Percentiles rank a stretch among this genome's conserved stretches.
Evolutionary conservation across 441 rosid genomes (phyloP).

Genomic region (Erysimum pusillum): DNA sequence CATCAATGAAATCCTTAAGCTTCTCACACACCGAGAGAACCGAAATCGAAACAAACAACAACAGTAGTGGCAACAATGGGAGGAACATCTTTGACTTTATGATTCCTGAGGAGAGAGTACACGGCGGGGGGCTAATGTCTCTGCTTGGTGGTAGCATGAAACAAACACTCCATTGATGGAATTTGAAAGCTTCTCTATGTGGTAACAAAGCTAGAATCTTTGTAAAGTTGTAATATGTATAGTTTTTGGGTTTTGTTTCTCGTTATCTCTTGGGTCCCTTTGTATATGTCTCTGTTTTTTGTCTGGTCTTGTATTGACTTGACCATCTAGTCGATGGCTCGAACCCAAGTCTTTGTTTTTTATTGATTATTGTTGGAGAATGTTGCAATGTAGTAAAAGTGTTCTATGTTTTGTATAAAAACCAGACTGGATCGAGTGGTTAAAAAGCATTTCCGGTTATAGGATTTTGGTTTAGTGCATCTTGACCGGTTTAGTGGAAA

Average conservation of each 20-base stretch:
- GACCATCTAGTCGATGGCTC: constrained; percentile 38
- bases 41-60: constrained; percentile 55
- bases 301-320: constrained; percentile 17
- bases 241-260: neutral
- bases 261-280: constrained; percentile 19
- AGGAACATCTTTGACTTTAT: constrained; percentile 55
- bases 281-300: constrained; percentile 41
- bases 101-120: constrained; percentile 96
- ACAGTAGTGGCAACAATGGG: constrained; percentile 39
- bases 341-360: constrained; percentile 38
- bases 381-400: constrained; percentile 24
- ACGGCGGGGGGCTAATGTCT: constrained; percentile 95
- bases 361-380: constrained; percentile 36
- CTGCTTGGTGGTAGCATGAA: constrained; percentile 75
- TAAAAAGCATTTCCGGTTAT: constrained; percentile 6
- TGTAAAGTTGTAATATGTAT: constrained; percentile 45
- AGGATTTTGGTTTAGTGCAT: neutral
- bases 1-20: constrained; percentile 76
- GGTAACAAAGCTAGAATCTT: constrained; percentile 39
- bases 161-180: constrained; percentile 64
- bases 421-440: neutral
- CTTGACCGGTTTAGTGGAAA: constrained; percentile 22
- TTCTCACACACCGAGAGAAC: constrained; percentile 47
- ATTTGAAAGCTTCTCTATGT: constrained; percentile 45
- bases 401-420: neutral